Evolutionary conservation across 116 monocot species (phyloP), one percentile per base, ranked within the genome.

Genomic region (Trichopus zeylanicus): DNA sequence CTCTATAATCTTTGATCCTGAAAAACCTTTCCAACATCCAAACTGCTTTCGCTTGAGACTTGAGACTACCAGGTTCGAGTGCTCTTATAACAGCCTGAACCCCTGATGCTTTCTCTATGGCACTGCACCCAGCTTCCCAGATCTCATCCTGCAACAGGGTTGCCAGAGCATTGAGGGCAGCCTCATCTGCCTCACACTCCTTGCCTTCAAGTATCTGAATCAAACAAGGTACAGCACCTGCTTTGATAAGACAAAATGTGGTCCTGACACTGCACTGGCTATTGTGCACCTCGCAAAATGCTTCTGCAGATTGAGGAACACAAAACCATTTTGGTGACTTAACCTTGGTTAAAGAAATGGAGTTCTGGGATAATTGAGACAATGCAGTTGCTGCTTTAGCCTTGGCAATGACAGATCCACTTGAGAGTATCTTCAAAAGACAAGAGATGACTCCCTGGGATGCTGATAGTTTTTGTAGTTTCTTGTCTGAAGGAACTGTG

Each of bases 11-110:
- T 48, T 67, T 75, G 46, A 64, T 57, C 61, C 87, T 67, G 27
- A 92, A 87, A 16, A 84, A 68, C 55, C 78, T 87, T 35, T 92
- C 92, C 60, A 92, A 47, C 33, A 92, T 84, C 83, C 92, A 87
- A 31, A 84, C 26, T 13, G 87, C 87, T 59, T 67, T 87, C 15
- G 81, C 73, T 63, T 87, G 78, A 23, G 83, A 75, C 59, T 75
- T 84, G 27, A 62, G 31, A 37, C 35, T 74, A 25, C 92, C 92
- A 7, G 68, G 63, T 38, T 81, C 70, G 21, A 84, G 67, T 61
- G 84, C 27, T 49, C 78, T 70, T 21, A 80, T 51, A 22, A 92
- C 26, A 18, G 84, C 78, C 57, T 76, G 70, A 7, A 92, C 71
- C 13, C 87, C 92, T 12, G 66, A 65, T 15, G 67, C 73, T 46